Conservation (phyloP, 2,329 filamentous ascomycete genomes). For the Alternaria ethzedia region DNA sequence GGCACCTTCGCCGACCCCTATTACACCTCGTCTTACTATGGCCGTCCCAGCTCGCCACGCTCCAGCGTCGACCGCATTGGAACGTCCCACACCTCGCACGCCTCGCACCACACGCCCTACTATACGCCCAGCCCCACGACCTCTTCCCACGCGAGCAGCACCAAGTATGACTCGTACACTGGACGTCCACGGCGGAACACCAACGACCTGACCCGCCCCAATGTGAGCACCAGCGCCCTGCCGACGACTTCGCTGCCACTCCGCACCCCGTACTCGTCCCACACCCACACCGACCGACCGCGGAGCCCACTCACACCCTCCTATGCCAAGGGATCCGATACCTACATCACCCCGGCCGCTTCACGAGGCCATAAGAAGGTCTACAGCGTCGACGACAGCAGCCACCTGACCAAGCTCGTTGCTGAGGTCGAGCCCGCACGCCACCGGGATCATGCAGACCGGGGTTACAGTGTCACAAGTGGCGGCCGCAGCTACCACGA, state of each 20-base stretch:
- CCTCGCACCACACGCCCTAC: constrained; percentile 25
- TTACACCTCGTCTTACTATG: constrained; percentile 39
- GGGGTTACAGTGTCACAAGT: constrained; percentile 36
- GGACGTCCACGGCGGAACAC: constrained; percentile 56
- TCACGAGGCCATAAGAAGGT: constrained; percentile 53
- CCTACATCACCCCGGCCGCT: constrained; percentile 47
- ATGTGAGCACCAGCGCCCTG: constrained; percentile 41
- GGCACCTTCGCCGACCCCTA: constrained; percentile 46
- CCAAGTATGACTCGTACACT: constrained; percentile 53
- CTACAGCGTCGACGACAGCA: constrained; percentile 56
- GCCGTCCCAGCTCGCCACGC: constrained; percentile 41
- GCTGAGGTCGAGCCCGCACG: constrained; percentile 47
- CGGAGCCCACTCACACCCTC: constrained; percentile 51
- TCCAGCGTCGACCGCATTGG: constrained; percentile 43
- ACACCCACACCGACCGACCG: constrained; percentile 39
- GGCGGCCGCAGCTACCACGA: constrained; percentile 39
- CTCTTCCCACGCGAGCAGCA: constrained; percentile 33
- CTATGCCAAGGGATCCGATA: constrained; percentile 42
- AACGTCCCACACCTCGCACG: constrained; percentile 20
- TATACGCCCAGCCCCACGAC: constrained; percentile 35
- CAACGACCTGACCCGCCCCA: constrained; percentile 45
- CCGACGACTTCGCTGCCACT: constrained; percentile 37
- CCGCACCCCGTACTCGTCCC: constrained; percentile 35
- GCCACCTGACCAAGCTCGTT: constrained; percentile 45
- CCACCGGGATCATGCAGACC: constrained; percentile 30